Percentiles rank a stretch among this genome's conserved stretches.
Evolutionary conservation across 257 asterid species (phyloP).

Genomic region (Asclepias syriaca): DNA sequence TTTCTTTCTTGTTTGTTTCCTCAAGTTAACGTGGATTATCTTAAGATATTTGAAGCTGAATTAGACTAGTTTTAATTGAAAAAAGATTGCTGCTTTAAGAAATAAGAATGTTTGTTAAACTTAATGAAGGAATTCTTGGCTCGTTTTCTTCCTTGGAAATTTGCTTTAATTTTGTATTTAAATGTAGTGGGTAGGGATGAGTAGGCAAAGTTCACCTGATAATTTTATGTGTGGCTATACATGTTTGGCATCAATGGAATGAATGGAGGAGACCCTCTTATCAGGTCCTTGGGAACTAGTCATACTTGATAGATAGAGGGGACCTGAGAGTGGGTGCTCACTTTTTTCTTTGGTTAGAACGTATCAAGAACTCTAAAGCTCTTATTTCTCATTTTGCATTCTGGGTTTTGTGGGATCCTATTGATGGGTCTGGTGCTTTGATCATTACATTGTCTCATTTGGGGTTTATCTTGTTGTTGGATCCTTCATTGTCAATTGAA

Average conservation of each 20-base stretch:
- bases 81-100: neutral
- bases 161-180: neutral
- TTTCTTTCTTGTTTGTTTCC: neutral
- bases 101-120: too few species aligned
- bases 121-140: too few species aligned
- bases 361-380: slow-evolving; percentile 4
- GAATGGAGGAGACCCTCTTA: neutral
- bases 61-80: neutral
- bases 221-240: too few species aligned
- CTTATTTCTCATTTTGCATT: slow-evolving; percentile 2
- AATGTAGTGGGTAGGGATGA: neutral
- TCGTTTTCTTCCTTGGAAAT: neutral
- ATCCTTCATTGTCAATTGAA: neutral
- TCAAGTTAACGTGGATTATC: neutral
- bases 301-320: neutral
- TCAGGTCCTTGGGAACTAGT: neutral
- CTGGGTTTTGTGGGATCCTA: slow-evolving; percentile 3
- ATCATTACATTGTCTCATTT: neutral
- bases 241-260: neutral
- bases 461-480: neutral
- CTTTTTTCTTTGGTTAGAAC: slow-evolving; percentile 9
- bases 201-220: neutral
- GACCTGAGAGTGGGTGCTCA: neutral
- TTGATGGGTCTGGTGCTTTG: neutral
- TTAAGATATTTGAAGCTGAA: neutral